Evolutionary conservation across 352 stramenopile species (phyloP), one percentile per base, ranked within the genome.

Genomic region (Phytopythium helicoides): DNA sequence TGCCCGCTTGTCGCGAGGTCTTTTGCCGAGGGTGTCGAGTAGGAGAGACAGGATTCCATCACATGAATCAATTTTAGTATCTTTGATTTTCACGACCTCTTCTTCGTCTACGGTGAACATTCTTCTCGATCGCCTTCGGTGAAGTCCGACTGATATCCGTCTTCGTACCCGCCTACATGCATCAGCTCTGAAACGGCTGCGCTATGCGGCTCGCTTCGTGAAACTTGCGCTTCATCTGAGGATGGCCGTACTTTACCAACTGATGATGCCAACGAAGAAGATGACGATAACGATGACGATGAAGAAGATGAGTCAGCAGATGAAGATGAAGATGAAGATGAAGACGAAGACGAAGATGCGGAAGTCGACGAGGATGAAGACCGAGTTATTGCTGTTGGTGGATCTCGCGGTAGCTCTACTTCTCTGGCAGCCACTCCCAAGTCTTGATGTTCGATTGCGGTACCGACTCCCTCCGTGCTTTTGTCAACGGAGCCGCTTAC

Each of bases 131-230:
- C 41, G 38, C 48, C 47, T 39, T 68, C 60, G 8, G 50, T 64
- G 22, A 68, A 68, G 46, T 68, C 60, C 37, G 60, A 68, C 25
- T 68, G 37, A 51, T 68, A 61, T 40, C 56, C 28, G n/a, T 39
- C 23, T 23, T 61, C 60, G 5, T 42, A 44, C 15, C 33, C 19
- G 9, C 21, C 16, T 14, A n/a, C 44, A 3, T 31, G 23, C 14
- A 10, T 33, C 28, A 33, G 5, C 9, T 33, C 28, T 5, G 9
- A 5, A 33, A 33, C 28, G 9, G 9, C 28, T 10, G 28, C 28
- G 28, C 28, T 9, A 33, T n/a, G n/a, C n/a, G n/a, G n/a, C n/a
- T n/a, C 28, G 28, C 5, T 33, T 33, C 28, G 28, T 33, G 28
- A 33, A 5, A 9, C 28, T 33, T 33, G 28, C 28, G 9, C 28